Evolutionary conservation across 2,329 filamentous ascomycete species (phyloP).

Genomic region (Beauveria sp.): DNA sequence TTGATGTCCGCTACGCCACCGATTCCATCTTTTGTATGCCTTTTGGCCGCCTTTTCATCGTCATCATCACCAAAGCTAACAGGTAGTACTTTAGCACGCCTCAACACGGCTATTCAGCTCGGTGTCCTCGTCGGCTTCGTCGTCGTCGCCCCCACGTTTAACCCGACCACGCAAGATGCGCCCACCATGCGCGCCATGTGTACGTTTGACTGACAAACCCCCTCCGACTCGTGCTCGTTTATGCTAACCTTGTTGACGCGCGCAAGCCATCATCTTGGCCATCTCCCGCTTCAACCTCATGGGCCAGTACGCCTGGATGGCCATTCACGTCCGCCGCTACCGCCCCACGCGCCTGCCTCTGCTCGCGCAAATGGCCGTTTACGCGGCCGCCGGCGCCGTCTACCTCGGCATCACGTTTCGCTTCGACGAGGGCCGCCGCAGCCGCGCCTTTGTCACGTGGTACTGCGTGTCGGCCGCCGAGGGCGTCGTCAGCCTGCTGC

Average conservation of each 20-base stretch:
- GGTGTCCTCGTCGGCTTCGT: constrained; percentile 59
- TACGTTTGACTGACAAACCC: constrained; percentile 15
- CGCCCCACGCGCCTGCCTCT: constrained; percentile 29
- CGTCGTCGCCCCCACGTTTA: constrained; percentile 45
- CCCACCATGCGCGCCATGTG: constrained; percentile 34
- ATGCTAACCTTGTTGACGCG: neutral
- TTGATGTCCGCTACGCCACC: constrained; percentile 57
- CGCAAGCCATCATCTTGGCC: constrained; percentile 37
- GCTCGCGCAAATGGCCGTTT: constrained; percentile 26
- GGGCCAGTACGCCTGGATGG: constrained; percentile 44
- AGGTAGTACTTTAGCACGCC: constrained; percentile 32
- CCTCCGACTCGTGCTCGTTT: neutral
- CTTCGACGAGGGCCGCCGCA: constrained; percentile 26
- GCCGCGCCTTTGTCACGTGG: constrained; percentile 35
- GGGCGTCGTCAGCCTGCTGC: constrained; percentile 39
- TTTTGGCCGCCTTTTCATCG: no score
- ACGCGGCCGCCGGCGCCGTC: constrained; percentile 27
- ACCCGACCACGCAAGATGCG: constrained; percentile 29
- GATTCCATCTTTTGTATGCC: constrained; percentile 50
- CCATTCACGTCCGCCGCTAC: constrained; percentile 35
- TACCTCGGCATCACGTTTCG: constrained; percentile 36
- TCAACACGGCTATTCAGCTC: constrained; percentile 52
- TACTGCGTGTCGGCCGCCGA: constrained; percentile 49
- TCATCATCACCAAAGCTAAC: neutral
- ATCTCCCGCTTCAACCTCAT: constrained; percentile 44